Conservation (phyloP, 306 rosid species). For the Ziziphus jujuba region DNA sequence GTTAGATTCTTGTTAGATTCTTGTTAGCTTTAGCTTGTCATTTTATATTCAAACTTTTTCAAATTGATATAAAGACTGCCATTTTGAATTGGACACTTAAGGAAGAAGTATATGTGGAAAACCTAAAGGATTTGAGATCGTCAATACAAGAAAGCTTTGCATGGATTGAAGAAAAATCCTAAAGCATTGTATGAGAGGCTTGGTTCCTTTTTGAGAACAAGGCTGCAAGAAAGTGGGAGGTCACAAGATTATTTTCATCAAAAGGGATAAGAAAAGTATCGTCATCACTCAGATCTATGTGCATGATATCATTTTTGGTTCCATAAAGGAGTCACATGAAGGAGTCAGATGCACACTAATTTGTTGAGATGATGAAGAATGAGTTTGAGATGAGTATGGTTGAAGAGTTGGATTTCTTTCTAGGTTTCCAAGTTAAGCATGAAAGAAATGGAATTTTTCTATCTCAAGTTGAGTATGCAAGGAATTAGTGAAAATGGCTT, state of each 20-base stretch:
- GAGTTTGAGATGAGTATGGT: constrained; percentile 4
- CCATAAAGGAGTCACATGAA: not conserved
- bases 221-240: not conserved
- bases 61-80: no score
- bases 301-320: not conserved
- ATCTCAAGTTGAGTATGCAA: not conserved
- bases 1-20: no score
- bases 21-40: no score
- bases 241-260: not conserved
- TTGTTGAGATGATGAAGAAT: not conserved
- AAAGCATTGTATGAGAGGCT: no score
- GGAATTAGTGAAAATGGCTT: not conserved
- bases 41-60: no score
- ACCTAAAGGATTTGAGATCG: no score
- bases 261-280: not conserved
- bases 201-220: not conserved
- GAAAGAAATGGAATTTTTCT: not conserved
- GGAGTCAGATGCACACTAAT: not conserved
- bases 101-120: no score
- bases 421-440: not conserved
- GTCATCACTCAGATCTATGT: not conserved
- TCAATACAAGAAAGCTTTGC: no score
- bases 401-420: not conserved
- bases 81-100: no score
- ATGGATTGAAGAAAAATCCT: no score